Evolutionary conservation across 2,329 filamentous ascomycete genomes (phyloP).

Genomic region (Epicoccum nigrum): DNA sequence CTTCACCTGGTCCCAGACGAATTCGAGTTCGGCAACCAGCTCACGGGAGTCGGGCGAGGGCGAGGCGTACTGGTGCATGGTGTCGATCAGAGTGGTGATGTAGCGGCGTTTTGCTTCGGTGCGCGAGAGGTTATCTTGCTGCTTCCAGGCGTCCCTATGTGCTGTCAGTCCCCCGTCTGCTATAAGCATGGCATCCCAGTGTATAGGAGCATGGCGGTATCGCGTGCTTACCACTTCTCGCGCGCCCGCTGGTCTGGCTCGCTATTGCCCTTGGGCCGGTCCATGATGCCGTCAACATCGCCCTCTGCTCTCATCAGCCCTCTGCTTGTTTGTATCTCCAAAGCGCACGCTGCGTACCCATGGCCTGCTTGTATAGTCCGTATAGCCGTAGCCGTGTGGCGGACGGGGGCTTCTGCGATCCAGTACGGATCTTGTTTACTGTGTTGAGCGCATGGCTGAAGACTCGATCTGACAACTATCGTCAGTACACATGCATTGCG

Average conservation of each 20-base stretch:
- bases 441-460: slow-evolving; percentile 99
- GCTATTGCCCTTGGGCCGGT: slow-evolving; percentile 67
- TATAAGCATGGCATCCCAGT: slow-evolving; percentile 8
- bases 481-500: slow-evolving; percentile 10
- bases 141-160: slow-evolving; percentile 86
- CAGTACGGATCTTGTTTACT: slow-evolving; percentile 96
- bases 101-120: slow-evolving; percentile 95
- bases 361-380: slow-evolving; percentile 98
- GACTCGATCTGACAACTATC: slow-evolving; percentile 74
- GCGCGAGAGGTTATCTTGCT: slow-evolving; percentile 78
- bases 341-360: slow-evolving; percentile 61
- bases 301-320: slow-evolving; percentile 66
- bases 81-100: slow-evolving; percentile 91
- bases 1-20: slow-evolving; percentile 98
- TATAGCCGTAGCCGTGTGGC: slow-evolving; percentile 88
- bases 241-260: slow-evolving; percentile 61
- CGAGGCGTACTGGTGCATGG: slow-evolving; percentile 93
- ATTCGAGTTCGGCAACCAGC: slow-evolving; percentile 93
- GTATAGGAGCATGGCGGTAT: slow-evolving; percentile 2
- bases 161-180: slow-evolving; percentile 7
- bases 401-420: slow-evolving; percentile 84
- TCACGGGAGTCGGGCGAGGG: slow-evolving; percentile 84
- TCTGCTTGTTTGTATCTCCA: neutral
- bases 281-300: slow-evolving; percentile 92
- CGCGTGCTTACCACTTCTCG: slow-evolving; percentile 67